Evolutionary conservation across 2,329 filamentous ascomycete genomes (phyloP).

Genomic region (Thelonectria blattea): DNA sequence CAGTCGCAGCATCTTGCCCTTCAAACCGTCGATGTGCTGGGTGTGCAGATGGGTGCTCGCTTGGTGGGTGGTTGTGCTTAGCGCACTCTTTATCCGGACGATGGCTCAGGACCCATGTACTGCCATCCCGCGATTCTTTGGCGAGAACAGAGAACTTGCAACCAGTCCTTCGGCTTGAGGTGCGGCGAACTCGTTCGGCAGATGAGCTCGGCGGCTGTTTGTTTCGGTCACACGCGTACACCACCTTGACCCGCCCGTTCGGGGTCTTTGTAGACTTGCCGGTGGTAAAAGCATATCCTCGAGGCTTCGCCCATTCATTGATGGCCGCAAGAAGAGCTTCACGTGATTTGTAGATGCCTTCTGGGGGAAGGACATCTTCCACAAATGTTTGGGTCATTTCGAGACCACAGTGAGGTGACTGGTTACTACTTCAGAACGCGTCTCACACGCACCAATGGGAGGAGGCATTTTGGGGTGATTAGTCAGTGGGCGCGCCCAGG

Average conservation of each 20-base stretch:
- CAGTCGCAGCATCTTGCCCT: conserved; percentile 2
- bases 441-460: not conserved
- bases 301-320: conserved; percentile 15
- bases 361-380: conserved; percentile 18
- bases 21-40: conserved; percentile 16
- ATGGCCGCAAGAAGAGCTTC: conserved; percentile 10
- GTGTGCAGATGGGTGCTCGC: conserved; percentile 15
- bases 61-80: conserved; percentile 19
- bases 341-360: conserved; percentile 14
- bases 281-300: conserved; percentile 26
- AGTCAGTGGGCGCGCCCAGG: not conserved
- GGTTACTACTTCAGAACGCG: not conserved
- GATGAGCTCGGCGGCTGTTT: no score
- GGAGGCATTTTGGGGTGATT: not conserved
- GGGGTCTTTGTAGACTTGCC: conserved; percentile 20
- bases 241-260: conserved; percentile 4
- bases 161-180: conserved; percentile 15
- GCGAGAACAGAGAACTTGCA: conserved; percentile 24
- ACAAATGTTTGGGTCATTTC: conserved; percentile 10
- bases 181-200: conserved; percentile 15
- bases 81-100: conserved; percentile 5
- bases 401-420: no score
- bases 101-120: conserved; percentile 18
- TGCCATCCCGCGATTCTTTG: conserved; percentile 17
- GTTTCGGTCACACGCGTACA: no score